Evolutionary conservation across 2,329 filamentous ascomycete species (phyloP), one percentile per base, ranked within the genome.

Genomic region (Seiridium unicorne): DNA sequence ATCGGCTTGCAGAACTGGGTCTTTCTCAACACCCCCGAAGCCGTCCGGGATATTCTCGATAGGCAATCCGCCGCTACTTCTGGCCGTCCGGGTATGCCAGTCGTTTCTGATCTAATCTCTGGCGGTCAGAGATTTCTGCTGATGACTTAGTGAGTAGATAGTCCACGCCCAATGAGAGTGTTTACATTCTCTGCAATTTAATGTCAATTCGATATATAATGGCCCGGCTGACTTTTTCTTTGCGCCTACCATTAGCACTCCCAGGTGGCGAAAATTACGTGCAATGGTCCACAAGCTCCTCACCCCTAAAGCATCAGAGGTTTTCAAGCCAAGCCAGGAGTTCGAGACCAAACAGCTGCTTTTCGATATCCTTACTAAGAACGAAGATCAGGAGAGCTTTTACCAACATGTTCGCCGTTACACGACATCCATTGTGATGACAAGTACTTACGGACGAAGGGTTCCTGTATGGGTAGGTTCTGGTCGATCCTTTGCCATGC

Each of bases 21-120:
- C 31, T 35, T 53, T 13, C 32, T 53, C 49, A 53, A 53, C 32
- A 53, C 31, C n/a, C 49, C 49, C 9, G 35, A 18, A 4, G 49
- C 32, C 1, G 49, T 53, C 35, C 18, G 31, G 32, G 49, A 53
- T 31, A 35, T 53, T 7, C 18, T 53, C 18, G 49, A 53, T 13
- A 53, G 13, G 36, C 49, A 53, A 53, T 53, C 49, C 18, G 49
- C 49, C 26, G n/a, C 36, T 34, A 53, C 49, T n/a, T 53, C 49
- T 18, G 49, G 49, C 18, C 31, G 49, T 13, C 31, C 35, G 6
- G 9, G 8, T 7, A 53, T 53, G 49, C 49, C 49, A 53, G 49
- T 53, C 7, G 49, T 53, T 4, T 53, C 49, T 36, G 49, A 38
- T 7, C 32, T 53, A 7, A n/a, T 53, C 32, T 53, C 49, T n/a